These are phyloP conservation scores for Trypanosoma lewisi DNA, from an alignment of 208 protist genomes.

Conservation along the genomic window DNA sequence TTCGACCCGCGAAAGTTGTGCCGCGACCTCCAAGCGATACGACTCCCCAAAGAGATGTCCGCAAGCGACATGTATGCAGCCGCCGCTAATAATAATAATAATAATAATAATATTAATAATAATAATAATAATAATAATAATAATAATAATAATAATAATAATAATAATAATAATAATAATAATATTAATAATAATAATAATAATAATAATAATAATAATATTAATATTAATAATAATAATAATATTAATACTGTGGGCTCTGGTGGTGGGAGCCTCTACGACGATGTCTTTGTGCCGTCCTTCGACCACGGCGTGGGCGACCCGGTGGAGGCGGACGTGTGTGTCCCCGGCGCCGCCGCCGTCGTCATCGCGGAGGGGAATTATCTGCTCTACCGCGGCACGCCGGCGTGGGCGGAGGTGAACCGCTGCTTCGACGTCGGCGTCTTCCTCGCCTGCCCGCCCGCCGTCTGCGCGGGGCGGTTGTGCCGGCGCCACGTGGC, in stretches of 20 bases:
- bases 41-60: neutral
- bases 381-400: conserved; percentile 69
- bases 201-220: no score
- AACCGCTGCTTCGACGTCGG: conserved; percentile 49
- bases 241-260: no score
- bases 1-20: conserved; percentile 60
- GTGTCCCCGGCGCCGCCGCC: conserved; percentile 37
- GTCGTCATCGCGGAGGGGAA: conserved; percentile 79
- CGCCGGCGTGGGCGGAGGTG: conserved; percentile 62
- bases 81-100: no score
- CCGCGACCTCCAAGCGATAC: conserved; percentile 49
- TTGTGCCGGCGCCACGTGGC: conserved; percentile 69
- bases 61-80: no score
- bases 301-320: conserved; percentile 78
- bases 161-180: no score
- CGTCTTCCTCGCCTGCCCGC: conserved; percentile 53
- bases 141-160: no score
- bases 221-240: no score
- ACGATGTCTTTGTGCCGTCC: conserved; percentile 60
- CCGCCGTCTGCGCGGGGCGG: conserved; percentile 41
- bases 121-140: no score
- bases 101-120: no score
- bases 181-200: no score
- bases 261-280: conserved; percentile 30
- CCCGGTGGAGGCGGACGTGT: conserved; percentile 46